These are phyloP conservation scores for Ophiostoma pallidulum DNA, from an alignment of 2,329 filamentous ascomycete species.

Conservation along the genomic window DNA sequence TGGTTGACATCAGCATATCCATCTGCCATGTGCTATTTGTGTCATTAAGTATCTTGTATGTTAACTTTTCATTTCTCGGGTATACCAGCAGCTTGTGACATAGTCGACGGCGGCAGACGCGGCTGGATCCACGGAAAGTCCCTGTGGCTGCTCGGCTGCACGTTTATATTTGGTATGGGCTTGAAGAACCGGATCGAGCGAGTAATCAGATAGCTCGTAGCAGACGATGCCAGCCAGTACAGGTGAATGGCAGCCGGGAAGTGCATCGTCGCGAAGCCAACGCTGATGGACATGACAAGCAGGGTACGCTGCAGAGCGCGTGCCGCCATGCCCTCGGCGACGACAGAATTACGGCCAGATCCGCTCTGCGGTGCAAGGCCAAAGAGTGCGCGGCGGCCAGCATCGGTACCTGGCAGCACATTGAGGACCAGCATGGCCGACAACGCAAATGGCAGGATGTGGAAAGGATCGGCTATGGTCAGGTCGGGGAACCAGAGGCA, in stretches of 20 bases:
- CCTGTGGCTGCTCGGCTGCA: slow-evolving; percentile 17
- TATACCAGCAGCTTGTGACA: neutral
- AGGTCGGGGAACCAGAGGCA: slow-evolving; percentile 48
- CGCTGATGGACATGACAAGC: slow-evolving; percentile 21
- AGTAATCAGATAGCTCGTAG: slow-evolving; percentile 18
- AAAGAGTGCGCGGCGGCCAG: slow-evolving; percentile 19
- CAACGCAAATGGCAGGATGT: slow-evolving; percentile 35
- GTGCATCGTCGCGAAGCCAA: slow-evolving; percentile 29
- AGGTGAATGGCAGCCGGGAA: slow-evolving; percentile 34
- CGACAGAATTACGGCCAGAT: neutral
- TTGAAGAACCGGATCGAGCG: slow-evolving; percentile 18
- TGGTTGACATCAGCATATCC: too few relatives aligned
- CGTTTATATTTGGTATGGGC: slow-evolving; percentile 17
- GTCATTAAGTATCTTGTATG: too few relatives aligned
- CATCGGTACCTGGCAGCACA: slow-evolving; percentile 23
- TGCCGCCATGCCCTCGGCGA: neutral
- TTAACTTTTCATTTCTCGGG: neutral
- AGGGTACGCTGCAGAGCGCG: slow-evolving; percentile 22
- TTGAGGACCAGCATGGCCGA: slow-evolving; percentile 28
- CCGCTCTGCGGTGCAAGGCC: slow-evolving; percentile 13
- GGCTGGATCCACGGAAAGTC: slow-evolving; percentile 15
- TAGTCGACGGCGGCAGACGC: too few relatives aligned
- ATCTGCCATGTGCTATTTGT: too few relatives aligned
- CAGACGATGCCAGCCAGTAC: slow-evolving; percentile 33
- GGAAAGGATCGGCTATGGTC: slow-evolving; percentile 41